Evolutionary conservation across 305 asterid genomes (phyloP), one percentile per base, ranked within the genome.

Genomic region (Nicotiana rustica): DNA sequence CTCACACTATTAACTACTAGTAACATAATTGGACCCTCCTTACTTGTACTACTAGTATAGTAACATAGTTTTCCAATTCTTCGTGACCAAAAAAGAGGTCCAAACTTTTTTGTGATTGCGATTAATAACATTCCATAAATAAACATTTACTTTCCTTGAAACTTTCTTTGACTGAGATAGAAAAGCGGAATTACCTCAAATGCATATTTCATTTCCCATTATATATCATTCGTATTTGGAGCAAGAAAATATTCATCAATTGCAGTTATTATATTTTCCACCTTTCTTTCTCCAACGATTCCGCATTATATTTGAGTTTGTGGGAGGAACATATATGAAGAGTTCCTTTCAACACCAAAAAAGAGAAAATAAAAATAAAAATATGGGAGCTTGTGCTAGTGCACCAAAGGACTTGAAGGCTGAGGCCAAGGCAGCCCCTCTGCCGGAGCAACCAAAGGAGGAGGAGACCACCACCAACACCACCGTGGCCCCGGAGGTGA

Each of bases 381-480:
- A 69, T 76, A 90, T 90, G 94, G 94, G 94, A 86, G 92, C 89
- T 6, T 91, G 94, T 57, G 89, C 92, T 64, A 90, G 93, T 82
- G 90, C 89, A 31, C 86, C 89, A 6, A 90, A 89, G 83, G 90
- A 52, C 82, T 82, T 91, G 87, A 90, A 85, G 83, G 88, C 38
- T n/a, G 87, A 85, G 5, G 81, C 86, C 19, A 64, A 82, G 6
- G 77, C 75, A 60, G 86, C 76, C n/a, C 91, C 90, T 5, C 82
- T 86, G 2, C 77, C 77, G 2, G 92, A 90, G 4, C 87, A 91
- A 81, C 90, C 52, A 57, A 83, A 86, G 10, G 84, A 84, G 84
- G 94, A 92, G 88, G 92, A 86, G 29, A 18, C 31, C 31, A n/a
- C 57, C 77, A 55, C 81, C 67, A 21, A 86, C 67, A 18, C 79